Evolutionary conservation across 148 eudicot genomes (phyloP), one percentile per base, ranked within the genome.

Genomic region (Nepenthes gracilis): DNA sequence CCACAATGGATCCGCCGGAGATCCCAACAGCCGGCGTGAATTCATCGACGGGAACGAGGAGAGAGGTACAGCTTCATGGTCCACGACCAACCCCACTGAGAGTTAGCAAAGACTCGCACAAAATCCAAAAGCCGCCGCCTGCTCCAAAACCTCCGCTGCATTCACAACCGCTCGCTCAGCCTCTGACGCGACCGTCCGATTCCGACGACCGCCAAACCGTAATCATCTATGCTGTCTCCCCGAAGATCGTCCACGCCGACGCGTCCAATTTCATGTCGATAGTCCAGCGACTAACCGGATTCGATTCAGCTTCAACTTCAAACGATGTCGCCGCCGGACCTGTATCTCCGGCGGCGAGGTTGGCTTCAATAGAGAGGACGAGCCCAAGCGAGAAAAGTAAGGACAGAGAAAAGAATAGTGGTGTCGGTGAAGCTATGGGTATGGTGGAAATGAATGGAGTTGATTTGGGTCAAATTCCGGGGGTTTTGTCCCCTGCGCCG

Each of bases 271-370:
- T 83, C 83, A 84, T 66, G 73, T 59, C 69, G 49, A 64, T 88
- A 2, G 96, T 88, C 2, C 96, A 88, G 37, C 76, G 81, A 2
- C 84, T 88, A 60, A 88, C 96, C 55, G 96, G 96, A 34, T 35
- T 9, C 6, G 8, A 5, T 9, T 4, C 47, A 2, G 10, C 47
- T 36, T 47, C 61, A 61, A 9, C 73, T 55, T 5, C 8, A 33
- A 36, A 55, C 9, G 36, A 33, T 2, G 14, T 35, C 62, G n/a
- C 12, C 58, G 66, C 36, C 60, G 47, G 49, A 64, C 92, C 59
- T 55, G 67, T 61, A 0, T 85, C 96, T 0, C 96, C 89, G 62
- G 89, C 96, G n/a, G 93, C 82, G 11, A 67, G 92, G 54, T 35
- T 83, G 13, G 96, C 96, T 2, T 76, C 85, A 2, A 63, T 76